Evolutionary conservation across 805 yeast genomes (phyloP).

Genomic region (Ogataea methanolica): DNA sequence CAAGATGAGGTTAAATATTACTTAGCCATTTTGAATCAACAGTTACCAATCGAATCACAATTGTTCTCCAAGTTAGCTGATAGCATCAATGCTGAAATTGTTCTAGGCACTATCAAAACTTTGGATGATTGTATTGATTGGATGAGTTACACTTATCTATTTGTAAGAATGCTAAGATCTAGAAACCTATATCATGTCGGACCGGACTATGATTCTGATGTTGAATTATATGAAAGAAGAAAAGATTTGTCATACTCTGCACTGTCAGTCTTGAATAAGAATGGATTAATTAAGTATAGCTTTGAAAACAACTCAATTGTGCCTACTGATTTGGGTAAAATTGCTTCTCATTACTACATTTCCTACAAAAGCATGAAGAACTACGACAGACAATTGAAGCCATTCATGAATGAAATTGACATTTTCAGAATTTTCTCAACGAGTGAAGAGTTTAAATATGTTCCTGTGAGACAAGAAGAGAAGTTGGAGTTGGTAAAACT

Average conservation of each 20-base stretch:
- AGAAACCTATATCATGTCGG: slow-evolving; percentile 77
- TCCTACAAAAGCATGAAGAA: slow-evolving; percentile 65
- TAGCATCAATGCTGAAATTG: slow-evolving; percentile 81
- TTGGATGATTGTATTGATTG: slow-evolving; percentile 71
- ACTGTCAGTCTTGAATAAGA: slow-evolving; percentile 48
- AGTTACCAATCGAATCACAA: slow-evolving; percentile 89
- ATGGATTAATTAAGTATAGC: slow-evolving; percentile 60
- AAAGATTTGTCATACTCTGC: slow-evolving; percentile 76
- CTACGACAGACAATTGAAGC: slow-evolving; percentile 59
- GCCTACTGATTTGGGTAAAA: slow-evolving; percentile 70
- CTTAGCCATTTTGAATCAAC: slow-evolving; percentile 85
- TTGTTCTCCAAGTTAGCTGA: slow-evolving; percentile 68
- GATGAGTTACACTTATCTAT: slow-evolving; percentile 76
- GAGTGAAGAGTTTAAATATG: slow-evolving; percentile 80
- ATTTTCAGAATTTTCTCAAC: slow-evolving; percentile 69
- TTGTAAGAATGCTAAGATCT: slow-evolving; percentile 68
- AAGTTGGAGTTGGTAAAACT: slow-evolving; percentile 65
- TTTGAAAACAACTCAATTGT: slow-evolving; percentile 40
- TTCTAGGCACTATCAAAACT: slow-evolving; percentile 56
- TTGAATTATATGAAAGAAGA: slow-evolving; percentile 46
- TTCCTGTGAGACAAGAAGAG: slow-evolving; percentile 87
- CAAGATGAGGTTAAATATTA: slow-evolving; percentile 85
- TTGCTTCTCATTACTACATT: slow-evolving; percentile 85
- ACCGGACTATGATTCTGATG: slow-evolving; percentile 52
- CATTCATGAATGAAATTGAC: slow-evolving; percentile 67